Evolutionary conservation across 2,329 filamentous ascomycete genomes (phyloP).

Genomic region (Calonectria henricotiae): DNA sequence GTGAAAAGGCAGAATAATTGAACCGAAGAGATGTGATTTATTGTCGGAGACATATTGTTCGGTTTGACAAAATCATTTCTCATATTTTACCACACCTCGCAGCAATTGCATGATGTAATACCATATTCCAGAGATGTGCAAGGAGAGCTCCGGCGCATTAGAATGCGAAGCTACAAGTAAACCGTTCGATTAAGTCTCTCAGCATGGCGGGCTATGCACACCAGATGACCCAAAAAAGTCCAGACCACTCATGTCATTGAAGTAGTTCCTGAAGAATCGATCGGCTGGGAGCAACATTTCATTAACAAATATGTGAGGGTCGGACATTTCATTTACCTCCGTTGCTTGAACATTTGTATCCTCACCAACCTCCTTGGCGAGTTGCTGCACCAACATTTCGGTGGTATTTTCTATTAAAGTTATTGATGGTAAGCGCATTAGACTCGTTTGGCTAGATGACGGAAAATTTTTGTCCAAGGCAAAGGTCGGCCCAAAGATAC

Average conservation of each 20-base stretch:
- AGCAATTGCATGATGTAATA: no score
- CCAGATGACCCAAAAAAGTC: not conserved
- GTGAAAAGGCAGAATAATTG: no score
- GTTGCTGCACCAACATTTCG: no score
- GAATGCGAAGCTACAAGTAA: not conserved
- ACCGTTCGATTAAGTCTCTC: not conserved
- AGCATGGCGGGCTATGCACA: slow-evolving; percentile 3
- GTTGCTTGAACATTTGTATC: not conserved
- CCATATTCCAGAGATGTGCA: no score
- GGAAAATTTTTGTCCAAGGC: not conserved
- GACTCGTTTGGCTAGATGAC: not conserved
- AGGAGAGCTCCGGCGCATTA: no score
- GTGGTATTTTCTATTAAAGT: slow-evolving; percentile 3
- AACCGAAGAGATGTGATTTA: no score
- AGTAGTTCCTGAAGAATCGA: slow-evolving; percentile 22
- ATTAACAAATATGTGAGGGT: not conserved
- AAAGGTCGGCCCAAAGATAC: slow-evolving; percentile 14
- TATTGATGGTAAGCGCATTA: slow-evolving; percentile 15
- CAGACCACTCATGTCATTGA: not conserved
- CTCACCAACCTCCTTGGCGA: not conserved
- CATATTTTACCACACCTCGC: no score
- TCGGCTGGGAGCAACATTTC: slow-evolving; percentile 26
- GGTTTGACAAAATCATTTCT: no score
- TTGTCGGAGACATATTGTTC: no score
- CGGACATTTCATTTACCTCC: not conserved